These are phyloP conservation scores for Wickerhamomyces xylosicus DNA, from an alignment of 805 yeast species.

Conservation along the genomic window DNA sequence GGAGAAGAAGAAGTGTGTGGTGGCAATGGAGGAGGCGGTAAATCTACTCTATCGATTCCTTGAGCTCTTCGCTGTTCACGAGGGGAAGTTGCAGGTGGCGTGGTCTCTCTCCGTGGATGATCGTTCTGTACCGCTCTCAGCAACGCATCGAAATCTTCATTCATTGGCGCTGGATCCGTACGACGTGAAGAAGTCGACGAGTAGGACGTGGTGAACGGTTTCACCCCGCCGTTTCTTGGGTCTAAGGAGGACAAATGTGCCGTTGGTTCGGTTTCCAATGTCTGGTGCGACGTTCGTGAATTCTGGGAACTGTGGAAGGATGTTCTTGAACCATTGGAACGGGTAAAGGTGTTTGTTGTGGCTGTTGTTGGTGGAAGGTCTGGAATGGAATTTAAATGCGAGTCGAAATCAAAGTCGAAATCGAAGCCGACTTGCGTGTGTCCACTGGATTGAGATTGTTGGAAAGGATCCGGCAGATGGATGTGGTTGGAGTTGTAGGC, in stretches of 20 bases:
- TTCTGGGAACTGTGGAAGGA: neutral
- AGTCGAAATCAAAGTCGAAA: neutral
- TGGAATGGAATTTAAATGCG: neutral
- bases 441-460: neutral
- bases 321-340: neutral
- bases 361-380: neutral
- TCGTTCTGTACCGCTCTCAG: constrained; percentile 25
- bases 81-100: constrained; percentile 1
- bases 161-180: neutral
- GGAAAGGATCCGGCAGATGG: neutral
- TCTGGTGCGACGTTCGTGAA: constrained; percentile 1
- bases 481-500: too few species aligned
- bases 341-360: neutral
- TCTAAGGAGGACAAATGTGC: too few species aligned
- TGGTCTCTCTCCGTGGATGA: constrained; percentile 14
- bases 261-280: constrained; percentile 2
- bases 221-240: too few species aligned
- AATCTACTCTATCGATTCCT: too few species aligned
- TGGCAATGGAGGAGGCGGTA: constrained; percentile 18
- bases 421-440: too few species aligned
- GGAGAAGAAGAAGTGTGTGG: constrained; percentile 11
- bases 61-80: neutral
- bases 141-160: constrained; percentile 21
- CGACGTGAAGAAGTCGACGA: neutral
- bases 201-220: neutral